Evolutionary conservation across 208 protist genomes (phyloP).

Genomic region (Porcisia hertigi): DNA sequence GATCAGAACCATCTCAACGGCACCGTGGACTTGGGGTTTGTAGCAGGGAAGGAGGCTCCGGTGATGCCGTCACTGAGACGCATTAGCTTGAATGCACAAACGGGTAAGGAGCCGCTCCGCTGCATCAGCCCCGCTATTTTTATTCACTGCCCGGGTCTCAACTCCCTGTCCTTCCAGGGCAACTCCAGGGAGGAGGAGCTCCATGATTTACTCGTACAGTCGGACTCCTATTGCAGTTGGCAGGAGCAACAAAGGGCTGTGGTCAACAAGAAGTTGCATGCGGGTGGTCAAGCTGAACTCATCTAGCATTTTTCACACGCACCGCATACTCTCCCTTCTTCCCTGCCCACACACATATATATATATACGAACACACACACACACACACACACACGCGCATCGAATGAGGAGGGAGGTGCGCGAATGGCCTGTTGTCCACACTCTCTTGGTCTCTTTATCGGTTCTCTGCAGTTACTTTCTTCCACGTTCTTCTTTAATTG

Average conservation of each 20-base stretch:
- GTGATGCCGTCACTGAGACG: constrained; percentile 30
- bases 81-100: constrained; percentile 27
- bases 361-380: too few relatives aligned
- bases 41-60: neutral
- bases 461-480: neutral
- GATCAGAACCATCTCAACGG: constrained; percentile 37
- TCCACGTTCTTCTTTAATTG: neutral
- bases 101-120: constrained; percentile 11
- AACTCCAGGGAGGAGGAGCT: constrained; percentile 28
- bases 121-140: constrained; percentile 34
- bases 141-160: constrained; percentile 30
- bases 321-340: neutral
- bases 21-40: constrained; percentile 25
- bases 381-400: neutral
- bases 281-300: constrained; percentile 26
- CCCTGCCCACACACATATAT: too few relatives aligned
- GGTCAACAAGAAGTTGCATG: constrained; percentile 33
- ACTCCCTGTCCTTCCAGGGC: constrained; percentile 23
- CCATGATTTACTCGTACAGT: constrained; percentile 17
- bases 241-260: constrained; percentile 18
- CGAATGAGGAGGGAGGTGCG: neutral
- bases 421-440: too few relatives aligned
- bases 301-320: constrained; percentile 1
- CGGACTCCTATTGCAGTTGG: constrained; percentile 36
- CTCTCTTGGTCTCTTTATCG: neutral